These are phyloP conservation scores for Penicillium sp. DNA, from an alignment of 2,329 filamentous ascomycete species.

Conservation along the genomic window DNA sequence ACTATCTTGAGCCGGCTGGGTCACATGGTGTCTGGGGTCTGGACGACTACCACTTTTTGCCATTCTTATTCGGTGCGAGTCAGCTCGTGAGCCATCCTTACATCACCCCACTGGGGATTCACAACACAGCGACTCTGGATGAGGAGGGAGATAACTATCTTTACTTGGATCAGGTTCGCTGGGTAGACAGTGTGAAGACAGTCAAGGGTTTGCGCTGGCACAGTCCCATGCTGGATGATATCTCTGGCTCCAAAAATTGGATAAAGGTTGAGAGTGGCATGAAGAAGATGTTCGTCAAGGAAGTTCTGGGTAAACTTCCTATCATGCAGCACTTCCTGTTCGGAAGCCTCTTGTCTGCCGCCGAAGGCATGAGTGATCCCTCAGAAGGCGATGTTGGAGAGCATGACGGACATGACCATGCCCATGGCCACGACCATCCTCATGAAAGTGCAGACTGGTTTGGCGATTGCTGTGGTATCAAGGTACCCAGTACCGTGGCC, in stretches of 20 bases:
- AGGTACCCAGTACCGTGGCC: slow-evolving; percentile 90
- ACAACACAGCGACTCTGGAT: slow-evolving; percentile 83
- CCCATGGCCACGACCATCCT: slow-evolving; percentile 68
- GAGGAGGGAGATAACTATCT: slow-evolving; percentile 82
- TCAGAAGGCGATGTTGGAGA: slow-evolving; percentile 47
- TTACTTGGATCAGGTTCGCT: slow-evolving; percentile 88
- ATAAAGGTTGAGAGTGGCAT: slow-evolving; percentile 90
- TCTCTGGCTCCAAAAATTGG: slow-evolving; percentile 87
- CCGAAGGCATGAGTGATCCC: slow-evolving; percentile 68
- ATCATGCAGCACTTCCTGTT: slow-evolving; percentile 99
- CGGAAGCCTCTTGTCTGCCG: slow-evolving; percentile 78
- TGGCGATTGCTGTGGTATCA: slow-evolving; percentile 98
- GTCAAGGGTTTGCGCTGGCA: slow-evolving; percentile 95
- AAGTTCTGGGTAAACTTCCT: slow-evolving; percentile 88
- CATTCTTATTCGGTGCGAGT: slow-evolving; percentile 90
- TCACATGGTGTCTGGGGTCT: slow-evolving; percentile 98
- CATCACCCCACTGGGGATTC: slow-evolving; percentile 77
- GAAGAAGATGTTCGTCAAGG: slow-evolving; percentile 93
- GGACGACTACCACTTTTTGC: slow-evolving; percentile 95
- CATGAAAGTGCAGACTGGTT: slow-evolving; percentile 63
- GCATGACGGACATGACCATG: slow-evolving; percentile 61
- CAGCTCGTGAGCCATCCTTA: slow-evolving; percentile 84
- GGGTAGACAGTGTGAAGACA: slow-evolving; percentile 95
- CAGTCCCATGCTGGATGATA: slow-evolving; percentile 97
- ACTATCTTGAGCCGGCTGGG: slow-evolving; percentile 95